These are phyloP conservation scores for Dalbergia oliveri DNA, from an alignment of 306 rosid genomes.

Conservation along the genomic window DNA sequence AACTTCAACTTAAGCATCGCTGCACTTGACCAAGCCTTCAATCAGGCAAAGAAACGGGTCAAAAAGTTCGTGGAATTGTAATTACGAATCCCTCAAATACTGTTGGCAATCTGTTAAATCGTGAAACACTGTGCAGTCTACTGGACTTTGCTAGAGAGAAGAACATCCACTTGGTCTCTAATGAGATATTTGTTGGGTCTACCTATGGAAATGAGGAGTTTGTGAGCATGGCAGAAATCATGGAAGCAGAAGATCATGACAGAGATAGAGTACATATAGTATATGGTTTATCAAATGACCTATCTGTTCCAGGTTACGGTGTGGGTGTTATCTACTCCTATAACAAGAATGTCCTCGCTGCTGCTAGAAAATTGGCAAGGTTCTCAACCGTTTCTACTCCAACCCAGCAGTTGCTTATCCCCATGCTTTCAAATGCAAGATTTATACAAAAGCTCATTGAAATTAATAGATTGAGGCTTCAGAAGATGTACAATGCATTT, in stretches of 20 bases:
- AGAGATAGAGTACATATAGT: constrained; percentile 85
- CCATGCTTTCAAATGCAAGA: constrained; percentile 81
- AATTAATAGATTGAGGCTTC: constrained; percentile 59
- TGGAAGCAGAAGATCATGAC: constrained; percentile 72
- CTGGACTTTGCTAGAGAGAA: constrained; percentile 93
- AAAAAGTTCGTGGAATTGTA: constrained; percentile 85
- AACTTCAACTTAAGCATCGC: constrained; percentile 67
- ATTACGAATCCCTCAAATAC: constrained; percentile 84
- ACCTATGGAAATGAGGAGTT: constrained; percentile 64
- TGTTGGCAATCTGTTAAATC: constrained; percentile 68
- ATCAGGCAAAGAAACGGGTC: constrained; percentile 92
- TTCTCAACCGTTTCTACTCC: constrained; percentile 77
- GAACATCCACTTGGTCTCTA: constrained; percentile 86
- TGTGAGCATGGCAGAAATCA: constrained; percentile 74
- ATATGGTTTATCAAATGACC: constrained; percentile 79
- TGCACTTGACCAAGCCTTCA: constrained; percentile 81
- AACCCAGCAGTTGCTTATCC: constrained; percentile 72
- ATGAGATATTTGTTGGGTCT: constrained; percentile 76
- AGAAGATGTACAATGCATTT: constrained; percentile 58
- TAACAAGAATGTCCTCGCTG: constrained; percentile 79
- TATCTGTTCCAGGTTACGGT: constrained; percentile 78
- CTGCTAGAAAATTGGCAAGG: constrained; percentile 75
- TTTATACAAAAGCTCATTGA: constrained; percentile 65
- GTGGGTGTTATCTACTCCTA: constrained; percentile 80
- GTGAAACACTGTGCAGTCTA: constrained; percentile 69